Percentiles rank a stretch among this genome's conserved stretches.
Evolutionary conservation across 768 basidiomycete genomes (phyloP).

Genomic region (Boletus bicolor): DNA sequence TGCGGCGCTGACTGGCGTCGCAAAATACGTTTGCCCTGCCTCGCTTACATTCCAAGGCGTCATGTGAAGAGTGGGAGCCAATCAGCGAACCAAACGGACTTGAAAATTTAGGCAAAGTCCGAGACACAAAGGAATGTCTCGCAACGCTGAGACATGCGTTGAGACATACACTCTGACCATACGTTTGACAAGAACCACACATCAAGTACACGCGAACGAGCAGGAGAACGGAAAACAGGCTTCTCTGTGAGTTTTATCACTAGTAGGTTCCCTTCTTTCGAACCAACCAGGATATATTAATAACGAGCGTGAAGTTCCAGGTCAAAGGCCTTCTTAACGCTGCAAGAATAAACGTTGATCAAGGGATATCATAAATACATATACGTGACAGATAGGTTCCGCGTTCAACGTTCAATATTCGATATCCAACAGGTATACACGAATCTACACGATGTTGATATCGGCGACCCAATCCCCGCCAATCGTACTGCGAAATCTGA

Average conservation of each 20-base stretch:
- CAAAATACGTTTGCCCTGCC: too few species aligned
- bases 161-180: too few species aligned
- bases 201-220: background rate
- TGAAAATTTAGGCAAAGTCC: too few species aligned
- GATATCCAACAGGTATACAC: background rate
- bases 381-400: background rate
- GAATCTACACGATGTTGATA: conserved; percentile 6
- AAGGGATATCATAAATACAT: background rate
- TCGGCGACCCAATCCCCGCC: conserved; percentile 10
- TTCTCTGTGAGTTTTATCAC: background rate
- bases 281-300: background rate
- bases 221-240: background rate
- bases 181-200: too few species aligned
- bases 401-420: too few species aligned
- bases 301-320: background rate
- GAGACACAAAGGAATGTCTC: too few species aligned
- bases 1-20: too few species aligned
- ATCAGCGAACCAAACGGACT: too few species aligned
- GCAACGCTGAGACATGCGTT: too few species aligned
- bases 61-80: too few species aligned
- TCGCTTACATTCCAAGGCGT: too few species aligned
- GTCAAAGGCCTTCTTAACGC: background rate
- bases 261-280: background rate
- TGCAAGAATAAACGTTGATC: too few species aligned
- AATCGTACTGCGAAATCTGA: background rate